Base-by-base conservation (phyloP, 2,329 filamentous ascomycete genomes). In the Myriosclerotinia scirpicola region DNA sequence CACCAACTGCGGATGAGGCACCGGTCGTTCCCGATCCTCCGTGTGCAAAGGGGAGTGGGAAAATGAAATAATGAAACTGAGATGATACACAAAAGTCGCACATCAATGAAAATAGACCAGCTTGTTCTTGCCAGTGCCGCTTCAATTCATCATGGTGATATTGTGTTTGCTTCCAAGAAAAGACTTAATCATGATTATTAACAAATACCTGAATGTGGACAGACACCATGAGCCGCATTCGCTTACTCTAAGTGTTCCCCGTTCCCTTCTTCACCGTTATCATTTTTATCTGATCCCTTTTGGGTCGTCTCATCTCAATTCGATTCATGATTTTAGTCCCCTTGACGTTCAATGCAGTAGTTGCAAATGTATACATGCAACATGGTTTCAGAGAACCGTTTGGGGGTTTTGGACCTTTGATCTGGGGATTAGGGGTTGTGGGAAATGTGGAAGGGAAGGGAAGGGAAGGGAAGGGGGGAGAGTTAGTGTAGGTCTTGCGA, bases 91-190 rank as follows among this genome's bases (percentile, higher is more conserved):
- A 50, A 50, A 52, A 61, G 20, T 52, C n/a, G 58, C 34, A 61
- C 50, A 50, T 26, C 8, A 40, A 61, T 52, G 46, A 50, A 61
- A 50, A 50, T 48, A 61, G 14, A 61, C 44, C 44, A 61, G 44
- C 58, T 61, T 61, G n/a, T 52, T 50, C 44, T 50, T 50, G 58
- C 44, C 58, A 61, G 58, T 61, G 44, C 58, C 58, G 44, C 58
- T 61, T 26, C 58, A 61, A 50, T 38, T 50, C 14, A 50, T 26
- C 20, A 50, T 26, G 34, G 5, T 17, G 44, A 22, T 20, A 14
- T 50, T 50, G 14, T 22, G 30, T 15, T 50, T 55, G 20, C n/a
- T 48, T 52, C 50, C 15, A 66, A 54, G 46, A 62, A 63, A 63
- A 30, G 38, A 63, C 60, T 63, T 42, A 22, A 54, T 42, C 17